Evolutionary conservation across 2,329 filamentous ascomycete species (phyloP), one percentile per base, ranked within the genome.

Genomic region (Exophiala lecanii-corni): DNA sequence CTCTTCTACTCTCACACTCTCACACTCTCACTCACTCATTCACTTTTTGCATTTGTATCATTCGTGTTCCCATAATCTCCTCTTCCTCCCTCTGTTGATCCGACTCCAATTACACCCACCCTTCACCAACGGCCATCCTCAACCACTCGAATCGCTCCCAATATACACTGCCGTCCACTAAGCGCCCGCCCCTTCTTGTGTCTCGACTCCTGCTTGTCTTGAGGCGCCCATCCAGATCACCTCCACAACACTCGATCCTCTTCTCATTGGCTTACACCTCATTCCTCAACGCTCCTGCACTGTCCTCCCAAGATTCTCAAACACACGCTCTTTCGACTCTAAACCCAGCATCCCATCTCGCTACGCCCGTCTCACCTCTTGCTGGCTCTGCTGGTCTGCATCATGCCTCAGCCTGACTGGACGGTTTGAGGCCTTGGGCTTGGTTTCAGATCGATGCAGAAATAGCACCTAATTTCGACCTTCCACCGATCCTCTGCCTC

Each of bases 401-500:
- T 26, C 23, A 26, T 26, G 23, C 23, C 12, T 12, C 12, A 7
- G 23, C 23, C 23, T 26, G 23, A 26, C 7, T 26, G 23, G 18
- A 7, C 33, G 9, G 33, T 35, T 35, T 35, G 33, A 35, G 15
- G 17, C 17, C 18, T 33, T 20, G 17, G 12, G 4, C 15, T 35
- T 17, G 15, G 33, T 35, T 35, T 35, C 33, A 35, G 12, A 17
- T 17, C 33, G 19, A 18, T 18, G 33, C 33, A 35, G 33, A 35
- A 35, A 35, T 35, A 35, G 33, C 33, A 35, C 15, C 33, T 20
- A 35, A 35, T 35, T 18, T 35, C 15, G 9, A 18, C n/a, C n/a
- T 13, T 13, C 5, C 30, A 32, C 5, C n/a, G 12, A 12, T 12
- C 5, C 30, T 32, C 30, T 16, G 17, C 17, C 33, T 4, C 4